A percentile compares a stretch with the other conserved stretches of the same genome.
phyloP scores from a whole-genome alignment of 2,329 filamentous ascomycete species.

The Ilyonectria robusta region DNA sequence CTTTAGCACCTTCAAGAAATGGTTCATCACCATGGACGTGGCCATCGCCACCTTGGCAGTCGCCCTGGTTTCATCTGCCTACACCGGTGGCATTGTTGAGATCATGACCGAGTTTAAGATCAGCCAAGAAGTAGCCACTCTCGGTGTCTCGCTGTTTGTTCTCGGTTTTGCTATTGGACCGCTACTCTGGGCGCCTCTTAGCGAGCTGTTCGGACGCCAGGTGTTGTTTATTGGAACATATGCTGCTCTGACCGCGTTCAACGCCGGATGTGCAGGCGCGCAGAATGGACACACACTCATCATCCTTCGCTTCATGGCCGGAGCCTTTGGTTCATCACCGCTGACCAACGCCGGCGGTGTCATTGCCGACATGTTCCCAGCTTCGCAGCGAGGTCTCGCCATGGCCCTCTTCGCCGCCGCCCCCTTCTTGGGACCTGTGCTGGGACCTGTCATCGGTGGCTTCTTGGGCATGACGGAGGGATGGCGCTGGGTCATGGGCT shows the following conservation, averaged over 20 bases:
- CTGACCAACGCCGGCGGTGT: conserved; percentile 70
- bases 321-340: conserved; percentile 69
- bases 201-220: conserved; percentile 69
- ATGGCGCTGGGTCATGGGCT: conserved; percentile 72
- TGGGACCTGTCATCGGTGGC: conserved; percentile 70
- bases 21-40: conserved; percentile 72
- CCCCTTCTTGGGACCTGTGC: conserved; percentile 70
- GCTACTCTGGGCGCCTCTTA: conserved; percentile 71
- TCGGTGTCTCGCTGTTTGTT: conserved; percentile 73
- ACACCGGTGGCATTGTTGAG: conserved; percentile 67
- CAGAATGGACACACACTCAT: conserved; percentile 69
- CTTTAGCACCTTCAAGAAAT: conserved; percentile 70
- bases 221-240: conserved; percentile 68
- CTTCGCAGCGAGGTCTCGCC: conserved; percentile 64
- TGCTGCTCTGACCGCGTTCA: conserved; percentile 66
- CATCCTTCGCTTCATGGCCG: conserved; percentile 74
- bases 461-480: conserved; percentile 69
- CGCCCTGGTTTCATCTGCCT: conserved; percentile 75
- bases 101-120: conserved; percentile 78
- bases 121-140: conserved; percentile 77
- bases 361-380: conserved; percentile 70
- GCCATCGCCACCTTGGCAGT: conserved; percentile 75
- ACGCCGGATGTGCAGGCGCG: conserved; percentile 65
- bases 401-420: conserved; percentile 69
- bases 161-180: conserved; percentile 68